Conservation (phyloP, 2,329 filamentous ascomycete genomes). For the Colletotrichum tanaceti region DNA sequence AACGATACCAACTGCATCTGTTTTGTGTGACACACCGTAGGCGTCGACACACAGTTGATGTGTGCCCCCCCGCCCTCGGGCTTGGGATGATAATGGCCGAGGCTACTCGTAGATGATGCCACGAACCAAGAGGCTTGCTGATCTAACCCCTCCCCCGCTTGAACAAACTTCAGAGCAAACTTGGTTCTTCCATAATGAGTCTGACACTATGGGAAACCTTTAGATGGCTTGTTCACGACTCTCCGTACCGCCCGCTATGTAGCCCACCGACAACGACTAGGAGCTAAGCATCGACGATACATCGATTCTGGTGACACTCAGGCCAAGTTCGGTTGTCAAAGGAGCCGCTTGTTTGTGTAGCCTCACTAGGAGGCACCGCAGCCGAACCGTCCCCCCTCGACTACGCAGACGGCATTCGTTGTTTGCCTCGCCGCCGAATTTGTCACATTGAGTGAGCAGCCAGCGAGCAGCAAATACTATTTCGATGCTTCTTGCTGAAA, state of each 20-base stretch:
- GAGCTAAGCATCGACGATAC: not conserved
- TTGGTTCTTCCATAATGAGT: not conserved
- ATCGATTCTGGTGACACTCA: slow-evolving; percentile 20
- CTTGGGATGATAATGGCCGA: not conserved
- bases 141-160: not conserved
- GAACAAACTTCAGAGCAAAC: not conserved
- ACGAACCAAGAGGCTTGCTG: not conserved
- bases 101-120: not conserved
- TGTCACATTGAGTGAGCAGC: not conserved
- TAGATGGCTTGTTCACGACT: not conserved
- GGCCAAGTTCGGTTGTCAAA: slow-evolving; percentile 11
- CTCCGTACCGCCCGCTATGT: not conserved
- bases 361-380: slow-evolving; percentile 21
- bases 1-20: slow-evolving; percentile 6
- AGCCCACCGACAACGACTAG: not conserved
- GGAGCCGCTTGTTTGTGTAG: slow-evolving; percentile 22
- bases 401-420: not conserved
- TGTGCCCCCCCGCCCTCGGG: not conserved
- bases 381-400: slow-evolving; percentile 12
- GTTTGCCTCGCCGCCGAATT: not conserved
- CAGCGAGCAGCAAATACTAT: slow-evolving; percentile 7
- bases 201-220: not conserved
- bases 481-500: not conserved
- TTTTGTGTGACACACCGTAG: slow-evolving; percentile 16
- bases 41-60: slow-evolving; percentile 11